These are phyloP conservation scores for Podila epicladia DNA, from an alignment of 192 early-diverging fungal species.

Conservation along the genomic window DNA sequence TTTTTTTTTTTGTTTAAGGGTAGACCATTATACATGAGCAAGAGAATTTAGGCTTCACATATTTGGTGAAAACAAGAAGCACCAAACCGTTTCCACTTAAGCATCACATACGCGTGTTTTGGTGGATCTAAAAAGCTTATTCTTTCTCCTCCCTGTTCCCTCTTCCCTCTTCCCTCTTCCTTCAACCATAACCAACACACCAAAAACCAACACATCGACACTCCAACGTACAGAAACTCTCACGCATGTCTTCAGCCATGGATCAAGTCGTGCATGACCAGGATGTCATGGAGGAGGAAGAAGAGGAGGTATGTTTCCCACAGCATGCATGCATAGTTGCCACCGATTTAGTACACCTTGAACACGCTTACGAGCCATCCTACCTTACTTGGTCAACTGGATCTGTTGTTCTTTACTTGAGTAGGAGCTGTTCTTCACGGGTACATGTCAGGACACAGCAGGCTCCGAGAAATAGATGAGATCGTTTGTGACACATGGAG, in stretches of 20 bases:
- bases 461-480: neutral
- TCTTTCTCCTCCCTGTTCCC: neutral
- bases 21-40: no score
- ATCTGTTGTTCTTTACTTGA: neutral
- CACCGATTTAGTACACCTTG: neutral
- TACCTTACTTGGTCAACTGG: neutral
- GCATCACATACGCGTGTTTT: no score
- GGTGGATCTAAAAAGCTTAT: no score
- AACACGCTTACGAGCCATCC: neutral
- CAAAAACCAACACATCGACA: no score
- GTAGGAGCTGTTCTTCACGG: slow-evolving; percentile 43
- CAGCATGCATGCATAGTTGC: no score
- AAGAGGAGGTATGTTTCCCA: slow-evolving; percentile 12
- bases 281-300: slow-evolving; percentile 16
- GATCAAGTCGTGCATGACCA: slow-evolving; percentile 35
- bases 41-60: no score
- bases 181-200: neutral
- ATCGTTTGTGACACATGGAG: neutral
- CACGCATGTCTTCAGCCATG: neutral
- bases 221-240: no score
- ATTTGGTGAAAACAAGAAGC: no score
- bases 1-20: no score
- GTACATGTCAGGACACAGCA: neutral
- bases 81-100: no score
- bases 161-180: neutral